These are phyloP conservation scores for Rhodotorula glutinis DNA, from an alignment of 1,284 basidiomycete genomes.

Conservation along the genomic window DNA sequence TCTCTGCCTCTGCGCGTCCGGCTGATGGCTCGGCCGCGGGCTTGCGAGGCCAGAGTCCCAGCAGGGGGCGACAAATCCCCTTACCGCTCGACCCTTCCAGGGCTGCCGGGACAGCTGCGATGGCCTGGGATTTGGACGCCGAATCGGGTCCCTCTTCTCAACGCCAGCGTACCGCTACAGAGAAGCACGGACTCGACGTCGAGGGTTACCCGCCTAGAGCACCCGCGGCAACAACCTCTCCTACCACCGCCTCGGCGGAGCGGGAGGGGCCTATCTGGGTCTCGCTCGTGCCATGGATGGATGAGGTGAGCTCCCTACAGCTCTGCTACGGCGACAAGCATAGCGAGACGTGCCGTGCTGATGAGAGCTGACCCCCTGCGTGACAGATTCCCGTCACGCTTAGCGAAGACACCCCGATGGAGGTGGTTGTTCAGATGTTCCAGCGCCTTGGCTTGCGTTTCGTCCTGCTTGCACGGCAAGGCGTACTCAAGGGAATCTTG, in stretches of 20 bases:
- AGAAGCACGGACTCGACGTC: neutral
- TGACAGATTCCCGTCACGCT: constrained; percentile 38
- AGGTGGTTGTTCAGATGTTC: constrained; percentile 44
- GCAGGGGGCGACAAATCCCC: constrained; percentile 7
- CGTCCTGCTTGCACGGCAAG: constrained; percentile 32
- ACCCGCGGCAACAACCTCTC: too few species aligned
- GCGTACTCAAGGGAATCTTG: constrained; percentile 26
- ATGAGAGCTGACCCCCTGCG: too few species aligned
- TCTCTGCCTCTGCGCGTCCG: constrained; percentile 2
- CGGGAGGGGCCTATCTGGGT: constrained; percentile 16
- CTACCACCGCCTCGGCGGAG: too few species aligned
- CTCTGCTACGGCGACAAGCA: too few species aligned
- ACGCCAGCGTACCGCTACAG: too few species aligned
- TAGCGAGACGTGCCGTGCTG: too few species aligned
- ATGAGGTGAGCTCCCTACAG: constrained; percentile 35
- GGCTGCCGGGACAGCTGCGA: neutral
- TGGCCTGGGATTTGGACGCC: neutral
- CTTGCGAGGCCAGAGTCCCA: neutral
- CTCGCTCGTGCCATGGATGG: constrained; percentile 38
- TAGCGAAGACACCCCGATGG: constrained; percentile 39
- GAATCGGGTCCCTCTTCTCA: neutral
- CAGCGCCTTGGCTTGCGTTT: constrained; percentile 38
- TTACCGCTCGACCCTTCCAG: neutral
- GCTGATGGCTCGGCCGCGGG: neutral
- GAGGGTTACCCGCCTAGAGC: too few species aligned